Conservation (phyloP, 2,329 filamentous ascomycete genomes). For the Graphiopsis chlorocephala region DNA sequence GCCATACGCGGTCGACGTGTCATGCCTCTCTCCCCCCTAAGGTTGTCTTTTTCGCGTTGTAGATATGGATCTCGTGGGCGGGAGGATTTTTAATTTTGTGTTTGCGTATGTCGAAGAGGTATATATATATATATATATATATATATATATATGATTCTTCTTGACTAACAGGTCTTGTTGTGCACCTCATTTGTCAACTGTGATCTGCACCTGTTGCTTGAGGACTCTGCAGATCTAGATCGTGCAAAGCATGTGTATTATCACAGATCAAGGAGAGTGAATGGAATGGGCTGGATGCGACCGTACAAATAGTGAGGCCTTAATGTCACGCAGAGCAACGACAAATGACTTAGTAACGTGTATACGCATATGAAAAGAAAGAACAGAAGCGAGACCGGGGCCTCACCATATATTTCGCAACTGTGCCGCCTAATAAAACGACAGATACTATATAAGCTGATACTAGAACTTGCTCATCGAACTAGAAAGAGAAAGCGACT, state of each 20-base stretch:
- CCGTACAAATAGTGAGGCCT: too few species aligned
- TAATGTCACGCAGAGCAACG: too few species aligned
- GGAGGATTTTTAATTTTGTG: background rate
- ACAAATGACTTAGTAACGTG: too few species aligned
- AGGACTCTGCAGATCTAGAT: too few species aligned
- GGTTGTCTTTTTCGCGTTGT: background rate
- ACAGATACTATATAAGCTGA: background rate
- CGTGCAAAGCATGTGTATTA: too few species aligned
- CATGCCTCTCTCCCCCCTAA: background rate
- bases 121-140: background rate
- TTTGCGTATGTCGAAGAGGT: background rate
- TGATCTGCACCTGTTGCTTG: too few species aligned
- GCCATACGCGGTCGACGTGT: background rate
- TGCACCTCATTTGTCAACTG: too few species aligned
- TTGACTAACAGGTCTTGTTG: background rate
- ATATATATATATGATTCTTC: background rate
- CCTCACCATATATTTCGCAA: conserved; percentile 8
- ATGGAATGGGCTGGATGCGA: too few species aligned
- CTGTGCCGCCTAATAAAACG: background rate
- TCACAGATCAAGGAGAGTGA: too few species aligned
- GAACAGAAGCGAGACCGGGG: conserved; percentile 2
- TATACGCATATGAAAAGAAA: too few species aligned
- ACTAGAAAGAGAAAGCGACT: background rate
- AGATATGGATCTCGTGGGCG: background rate
- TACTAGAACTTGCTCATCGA: background rate